These are phyloP conservation scores for Ceratobasidium sp. DNA, from an alignment of 1,284 basidiomycete species.

Conservation along the genomic window DNA sequence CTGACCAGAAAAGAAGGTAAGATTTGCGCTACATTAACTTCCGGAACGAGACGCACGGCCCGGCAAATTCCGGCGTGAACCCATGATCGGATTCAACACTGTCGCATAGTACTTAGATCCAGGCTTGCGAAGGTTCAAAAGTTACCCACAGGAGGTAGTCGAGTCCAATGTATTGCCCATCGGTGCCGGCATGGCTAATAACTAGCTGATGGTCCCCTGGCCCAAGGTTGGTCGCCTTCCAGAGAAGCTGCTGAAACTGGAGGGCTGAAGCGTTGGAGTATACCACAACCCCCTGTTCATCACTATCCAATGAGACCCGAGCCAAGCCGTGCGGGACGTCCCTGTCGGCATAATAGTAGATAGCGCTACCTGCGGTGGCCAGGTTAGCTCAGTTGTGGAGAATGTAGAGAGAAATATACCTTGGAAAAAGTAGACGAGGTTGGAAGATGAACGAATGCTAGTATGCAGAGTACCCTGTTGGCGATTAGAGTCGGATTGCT, in stretches of 20 bases:
- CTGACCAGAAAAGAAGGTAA: not conserved
- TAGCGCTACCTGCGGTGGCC: not conserved
- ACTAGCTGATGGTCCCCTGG: constrained; percentile 20
- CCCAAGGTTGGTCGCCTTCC: constrained; percentile 5
- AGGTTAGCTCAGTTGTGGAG: not conserved
- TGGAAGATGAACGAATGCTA: not conserved
- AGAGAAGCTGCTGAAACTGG: constrained; percentile 11
- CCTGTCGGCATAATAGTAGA: constrained; percentile 24
- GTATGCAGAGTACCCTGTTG: constrained; percentile 3
- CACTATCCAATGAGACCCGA: not conserved
- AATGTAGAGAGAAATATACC: not conserved
- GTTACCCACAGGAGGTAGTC: constrained; percentile 19
- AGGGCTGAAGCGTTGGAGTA: constrained; percentile 8
- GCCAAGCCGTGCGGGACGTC: constrained; percentile 17
- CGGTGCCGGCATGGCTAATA: constrained; percentile 8
- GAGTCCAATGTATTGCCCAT: constrained; percentile 19
- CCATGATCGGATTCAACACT: constrained; percentile 26
- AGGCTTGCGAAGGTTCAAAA: not conserved
- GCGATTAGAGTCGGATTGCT: not conserved
- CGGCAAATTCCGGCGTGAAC: constrained; percentile 5
- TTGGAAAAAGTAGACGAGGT: constrained; percentile 29
- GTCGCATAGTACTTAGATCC: too few species aligned
- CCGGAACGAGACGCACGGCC: constrained; percentile 5
- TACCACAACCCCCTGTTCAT: not conserved
- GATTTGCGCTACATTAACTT: not conserved